Evolutionary conservation across 495 filamentous ascomycete species (phyloP).

Genomic region (Friedmanniomyces simplex): DNA sequence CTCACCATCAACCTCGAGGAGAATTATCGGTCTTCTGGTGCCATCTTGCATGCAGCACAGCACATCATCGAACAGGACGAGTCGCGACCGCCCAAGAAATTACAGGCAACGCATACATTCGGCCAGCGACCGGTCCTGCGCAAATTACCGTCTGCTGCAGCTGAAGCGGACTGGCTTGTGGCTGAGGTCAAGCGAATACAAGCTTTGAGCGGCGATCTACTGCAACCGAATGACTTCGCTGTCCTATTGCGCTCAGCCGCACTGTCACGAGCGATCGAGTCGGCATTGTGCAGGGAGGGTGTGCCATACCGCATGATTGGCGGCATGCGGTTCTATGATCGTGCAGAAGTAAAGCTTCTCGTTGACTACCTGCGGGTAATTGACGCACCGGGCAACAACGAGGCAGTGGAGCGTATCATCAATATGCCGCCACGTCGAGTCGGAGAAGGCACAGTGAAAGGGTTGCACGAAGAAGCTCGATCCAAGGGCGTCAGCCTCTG

Average conservation of each 20-base stretch:
- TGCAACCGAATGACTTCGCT: conserved; percentile 70
- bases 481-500: conserved; percentile 59
- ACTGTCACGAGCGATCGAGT: conserved; percentile 76
- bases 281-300: conserved; percentile 71
- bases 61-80: conserved; percentile 88
- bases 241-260: conserved; percentile 77
- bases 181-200: conserved; percentile 67
- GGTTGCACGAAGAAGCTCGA: conserved; percentile 62
- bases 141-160: conserved; percentile 56
- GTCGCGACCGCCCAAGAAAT: conserved; percentile 61
- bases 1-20: conserved; percentile 67
- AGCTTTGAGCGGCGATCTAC: conserved; percentile 58
- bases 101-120: conserved; percentile 70
- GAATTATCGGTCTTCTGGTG: conserved; percentile 88
- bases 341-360: conserved; percentile 77
- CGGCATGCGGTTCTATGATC: conserved; percentile 84
- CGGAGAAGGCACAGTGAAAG: conserved; percentile 68
- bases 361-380: conserved; percentile 84
- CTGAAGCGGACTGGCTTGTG: conserved; percentile 83
- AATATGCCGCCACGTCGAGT: conserved; percentile 76
- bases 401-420: conserved; percentile 74
- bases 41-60: conserved; percentile 73
- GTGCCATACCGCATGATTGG: conserved; percentile 93
- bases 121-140: conserved; percentile 80
- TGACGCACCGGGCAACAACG: conserved; percentile 77